Evolutionary conservation across 2,329 filamentous ascomycete genomes (phyloP).

Genomic region (Helicocarpus griseus): DNA sequence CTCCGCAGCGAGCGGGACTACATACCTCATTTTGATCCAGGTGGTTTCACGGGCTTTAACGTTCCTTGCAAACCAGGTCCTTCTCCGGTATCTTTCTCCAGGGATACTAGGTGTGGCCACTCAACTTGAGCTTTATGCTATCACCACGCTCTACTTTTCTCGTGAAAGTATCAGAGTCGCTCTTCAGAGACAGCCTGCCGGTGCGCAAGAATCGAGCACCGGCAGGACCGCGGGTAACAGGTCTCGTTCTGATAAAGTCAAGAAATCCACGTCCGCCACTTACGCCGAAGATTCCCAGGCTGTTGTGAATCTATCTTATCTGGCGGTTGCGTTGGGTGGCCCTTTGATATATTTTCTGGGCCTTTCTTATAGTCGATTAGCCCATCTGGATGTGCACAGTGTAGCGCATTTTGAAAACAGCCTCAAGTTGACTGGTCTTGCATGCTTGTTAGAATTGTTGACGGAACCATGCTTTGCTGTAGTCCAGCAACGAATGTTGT

Average conservation of each 20-base stretch:
- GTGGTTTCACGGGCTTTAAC: conserved; percentile 78
- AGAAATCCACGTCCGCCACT: conserved; percentile 17
- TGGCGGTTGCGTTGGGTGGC: conserved; percentile 61
- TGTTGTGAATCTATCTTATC: conserved; percentile 78
- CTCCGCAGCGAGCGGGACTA: conserved; percentile 56
- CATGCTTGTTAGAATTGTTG: conserved; percentile 62
- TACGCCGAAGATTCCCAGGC: conserved; percentile 48
- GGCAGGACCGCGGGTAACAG: conserved; percentile 7
- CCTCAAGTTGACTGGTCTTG: conserved; percentile 45
- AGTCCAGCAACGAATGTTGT: conserved; percentile 70
- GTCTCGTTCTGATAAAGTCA: conserved; percentile 13
- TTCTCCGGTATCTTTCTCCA: conserved; percentile 80
- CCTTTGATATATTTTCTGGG: conserved; percentile 56
- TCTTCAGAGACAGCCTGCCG: conserved; percentile 60
- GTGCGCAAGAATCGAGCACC: conserved; percentile 6
- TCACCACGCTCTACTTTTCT: conserved; percentile 89
- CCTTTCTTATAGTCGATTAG: conserved; percentile 53
- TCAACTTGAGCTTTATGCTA: conserved; percentile 86
- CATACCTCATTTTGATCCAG: conserved; percentile 80
- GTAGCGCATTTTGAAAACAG: conserved; percentile 57
- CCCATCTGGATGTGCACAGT: conserved; percentile 39
- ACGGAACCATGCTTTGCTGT: conserved; percentile 85
- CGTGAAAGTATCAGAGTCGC: conserved; percentile 87
- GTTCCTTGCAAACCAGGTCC: conserved; percentile 82
- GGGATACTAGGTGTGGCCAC: conserved; percentile 74